Evolutionary conservation across 2,329 filamentous ascomycete genomes (phyloP).

Genomic region (Helotiales sp.): DNA sequence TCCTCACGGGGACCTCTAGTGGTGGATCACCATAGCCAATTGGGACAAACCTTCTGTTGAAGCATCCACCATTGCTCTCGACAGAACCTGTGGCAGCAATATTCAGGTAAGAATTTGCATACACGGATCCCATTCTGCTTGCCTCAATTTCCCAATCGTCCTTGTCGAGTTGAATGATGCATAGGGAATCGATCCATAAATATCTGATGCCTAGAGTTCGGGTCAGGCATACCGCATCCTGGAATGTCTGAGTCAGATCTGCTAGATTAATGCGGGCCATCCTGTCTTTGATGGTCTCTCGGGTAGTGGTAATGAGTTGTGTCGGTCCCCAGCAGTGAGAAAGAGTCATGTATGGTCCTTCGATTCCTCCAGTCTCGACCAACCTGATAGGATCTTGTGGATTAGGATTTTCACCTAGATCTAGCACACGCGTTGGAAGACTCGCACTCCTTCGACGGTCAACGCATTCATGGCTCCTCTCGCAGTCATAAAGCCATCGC

Average conservation of each 20-base stretch:
- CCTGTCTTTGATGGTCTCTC: not conserved
- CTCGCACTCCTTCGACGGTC: not conserved
- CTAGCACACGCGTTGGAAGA: slow-evolving; percentile 7
- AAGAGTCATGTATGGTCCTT: slow-evolving; percentile 10
- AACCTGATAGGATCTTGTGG: slow-evolving; percentile 5
- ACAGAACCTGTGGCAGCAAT: slow-evolving; percentile 19
- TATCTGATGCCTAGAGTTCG: slow-evolving; percentile 36
- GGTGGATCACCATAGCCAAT: not conserved
- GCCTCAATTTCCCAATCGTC: slow-evolving; percentile 30
- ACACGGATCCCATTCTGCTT: slow-evolving; percentile 28
- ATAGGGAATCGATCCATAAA: slow-evolving; percentile 13
- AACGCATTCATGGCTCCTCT: slow-evolving; percentile 1
- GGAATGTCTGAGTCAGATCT: slow-evolving; percentile 27
- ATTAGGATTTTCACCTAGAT: slow-evolving; percentile 1
- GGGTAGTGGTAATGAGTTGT: slow-evolving; percentile 8
- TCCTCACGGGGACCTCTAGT: not conserved
- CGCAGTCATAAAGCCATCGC: slow-evolving; percentile 5
- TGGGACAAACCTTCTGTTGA: not conserved
- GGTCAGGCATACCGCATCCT: slow-evolving; percentile 36
- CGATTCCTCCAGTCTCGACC: not conserved
- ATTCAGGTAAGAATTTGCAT: slow-evolving; percentile 27
- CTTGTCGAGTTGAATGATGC: slow-evolving; percentile 8
- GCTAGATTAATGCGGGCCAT: slow-evolving; percentile 2
- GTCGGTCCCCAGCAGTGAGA: slow-evolving; percentile 10
- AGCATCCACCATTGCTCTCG: slow-evolving; percentile 2